These are phyloP conservation scores for Mycena alexandri DNA, from an alignment of 768 basidiomycete genomes.

Conservation along the genomic window DNA sequence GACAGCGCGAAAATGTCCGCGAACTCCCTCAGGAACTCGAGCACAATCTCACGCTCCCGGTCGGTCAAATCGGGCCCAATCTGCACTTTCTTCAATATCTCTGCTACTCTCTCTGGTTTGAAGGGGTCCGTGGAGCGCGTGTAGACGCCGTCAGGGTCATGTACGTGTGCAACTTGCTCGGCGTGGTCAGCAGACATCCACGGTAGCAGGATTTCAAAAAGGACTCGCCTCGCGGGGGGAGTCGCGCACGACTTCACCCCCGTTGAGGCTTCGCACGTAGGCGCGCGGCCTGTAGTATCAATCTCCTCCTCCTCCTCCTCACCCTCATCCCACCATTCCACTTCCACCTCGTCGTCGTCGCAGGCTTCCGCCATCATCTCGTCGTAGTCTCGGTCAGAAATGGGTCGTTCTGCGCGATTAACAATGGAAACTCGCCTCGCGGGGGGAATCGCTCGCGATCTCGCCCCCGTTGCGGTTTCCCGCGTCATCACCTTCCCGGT, in stretches of 20 bases:
- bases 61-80: slow-evolving; percentile 47
- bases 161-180: no score
- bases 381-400: neutral
- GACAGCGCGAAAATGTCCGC: slow-evolving; percentile 56
- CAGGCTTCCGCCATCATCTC: neutral
- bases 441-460: slow-evolving; percentile 11
- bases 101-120: slow-evolving; percentile 34
- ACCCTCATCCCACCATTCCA: no score
- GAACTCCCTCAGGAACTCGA: slow-evolving; percentile 42
- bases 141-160: slow-evolving; percentile 22
- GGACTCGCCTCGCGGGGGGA: slow-evolving; percentile 11
- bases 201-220: neutral
- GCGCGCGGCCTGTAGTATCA: neutral
- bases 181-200: neutral
- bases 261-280: slow-evolving; percentile 14
- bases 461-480: slow-evolving; percentile 18
- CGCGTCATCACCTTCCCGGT: slow-evolving; percentile 5
- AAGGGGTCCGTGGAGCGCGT: slow-evolving; percentile 43
- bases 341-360: no score
- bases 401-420: neutral
- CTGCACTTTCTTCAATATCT: slow-evolving; percentile 37
- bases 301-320: neutral
- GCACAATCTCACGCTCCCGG: slow-evolving; percentile 41
- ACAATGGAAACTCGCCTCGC: slow-evolving; percentile 13
- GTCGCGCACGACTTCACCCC: slow-evolving; percentile 9